Conservation (phyloP, 805 yeast species). For the Candida sonorensis region DNA sequence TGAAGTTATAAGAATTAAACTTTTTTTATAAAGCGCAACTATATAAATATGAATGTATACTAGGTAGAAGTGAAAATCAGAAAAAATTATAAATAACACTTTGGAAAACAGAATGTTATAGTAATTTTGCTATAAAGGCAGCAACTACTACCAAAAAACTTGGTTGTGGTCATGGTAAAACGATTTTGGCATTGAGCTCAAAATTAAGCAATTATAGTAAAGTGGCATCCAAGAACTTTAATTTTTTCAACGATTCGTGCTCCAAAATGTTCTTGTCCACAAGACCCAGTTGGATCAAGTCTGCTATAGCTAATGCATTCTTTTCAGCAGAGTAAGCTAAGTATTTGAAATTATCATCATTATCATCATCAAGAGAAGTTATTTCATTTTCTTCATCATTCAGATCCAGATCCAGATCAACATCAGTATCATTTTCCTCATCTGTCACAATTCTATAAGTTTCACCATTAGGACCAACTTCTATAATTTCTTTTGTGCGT, state of each 20-base stretch:
- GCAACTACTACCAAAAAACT: too few species aligned
- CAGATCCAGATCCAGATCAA: slow-evolving; percentile 19
- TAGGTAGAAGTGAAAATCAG: too few species aligned
- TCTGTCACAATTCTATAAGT: slow-evolving; percentile 31
- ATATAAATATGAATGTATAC: too few species aligned
- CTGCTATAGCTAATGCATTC: slow-evolving; percentile 67
- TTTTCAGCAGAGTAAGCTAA: slow-evolving; percentile 70
- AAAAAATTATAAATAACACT: too few species aligned
- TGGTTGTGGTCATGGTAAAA: too few species aligned
- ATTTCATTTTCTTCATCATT: slow-evolving; percentile 25
- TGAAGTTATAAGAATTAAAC: too few species aligned
- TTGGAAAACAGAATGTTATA: too few species aligned
- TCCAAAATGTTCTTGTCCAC: slow-evolving; percentile 22
- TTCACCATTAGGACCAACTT: slow-evolving; percentile 53
- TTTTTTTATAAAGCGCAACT: too few species aligned
- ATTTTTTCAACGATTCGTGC: slow-evolving; percentile 25
- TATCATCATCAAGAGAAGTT: slow-evolving; percentile 22
- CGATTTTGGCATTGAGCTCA: too few species aligned
- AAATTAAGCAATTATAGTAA: too few species aligned
- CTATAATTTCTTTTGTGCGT: slow-evolving; percentile 26
- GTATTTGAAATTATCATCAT: slow-evolving; percentile 69
- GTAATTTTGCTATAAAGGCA: too few species aligned
- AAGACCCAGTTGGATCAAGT: slow-evolving; percentile 56
- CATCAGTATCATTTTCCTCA: too few species aligned
- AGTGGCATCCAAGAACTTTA: slow-evolving; percentile 38